Evolutionary conservation across 2,329 filamentous ascomycete genomes (phyloP), one percentile per base, ranked within the genome.

Genomic region (Ilyonectria sp.): DNA sequence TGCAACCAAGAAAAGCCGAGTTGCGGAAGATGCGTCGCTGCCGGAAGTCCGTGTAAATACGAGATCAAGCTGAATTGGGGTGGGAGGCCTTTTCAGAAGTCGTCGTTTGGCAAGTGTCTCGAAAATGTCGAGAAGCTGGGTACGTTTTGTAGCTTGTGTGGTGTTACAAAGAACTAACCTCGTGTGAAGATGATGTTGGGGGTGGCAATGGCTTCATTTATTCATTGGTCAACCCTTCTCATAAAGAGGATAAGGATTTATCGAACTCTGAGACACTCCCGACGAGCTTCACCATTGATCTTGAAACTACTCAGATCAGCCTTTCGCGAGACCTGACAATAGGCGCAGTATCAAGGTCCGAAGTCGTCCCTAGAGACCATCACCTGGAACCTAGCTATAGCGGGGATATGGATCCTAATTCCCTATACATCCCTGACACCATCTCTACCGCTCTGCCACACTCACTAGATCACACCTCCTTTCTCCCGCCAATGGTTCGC

Each of bases 1-100:
- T 74, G 71, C 49, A 66, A 71, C 5, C 68, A 72, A 47, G 33
- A 63, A 8, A 67, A 69, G 46, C 71, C 71, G 4, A 64, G 37
- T 2, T 74, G 72, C 29, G 52, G 55, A 10, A 63, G 55, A 56
- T 74, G 72, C 6, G 31, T 49, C 8, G 43, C 55, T 1, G 65
- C 70, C 2, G 62, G 49, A 2, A 40, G 46, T 15, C 9, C 40
- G 0, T 74, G 71, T 17, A 59, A 29, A 6, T 74, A 74, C 35
- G 65, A 60, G 23, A 15, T 69, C 13, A 63, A 62, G 21, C 21
- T 71, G 19, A 67, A 57, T 1, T 71, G 69, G 69, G 69, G 69
- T 8, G 69, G 69, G 11, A 60, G 69, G 35, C 29, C 69, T 1
- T 71, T 71, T 57, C 62, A 19, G 0, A 71, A 71, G 9, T 71